These are phyloP conservation scores for Exserohilum rostratum DNA, from an alignment of 2,329 filamentous ascomycete genomes.

Conservation along the genomic window DNA sequence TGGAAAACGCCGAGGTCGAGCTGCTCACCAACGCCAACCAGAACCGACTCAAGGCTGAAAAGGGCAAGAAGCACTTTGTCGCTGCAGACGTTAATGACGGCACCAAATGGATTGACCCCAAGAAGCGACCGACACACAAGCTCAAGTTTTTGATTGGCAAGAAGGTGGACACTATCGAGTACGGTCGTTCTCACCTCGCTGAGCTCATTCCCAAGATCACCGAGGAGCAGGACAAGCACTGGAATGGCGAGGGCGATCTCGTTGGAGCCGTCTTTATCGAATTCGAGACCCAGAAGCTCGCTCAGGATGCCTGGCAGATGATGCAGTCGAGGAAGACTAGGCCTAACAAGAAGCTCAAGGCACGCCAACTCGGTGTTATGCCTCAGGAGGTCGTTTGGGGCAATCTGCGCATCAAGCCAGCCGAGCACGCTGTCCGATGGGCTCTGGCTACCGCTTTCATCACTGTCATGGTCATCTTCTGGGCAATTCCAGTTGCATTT, in stretches of 20 bases:
- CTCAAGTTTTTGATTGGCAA: constrained; percentile 51
- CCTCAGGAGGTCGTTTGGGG: constrained; percentile 57
- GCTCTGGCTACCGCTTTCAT: constrained; percentile 48
- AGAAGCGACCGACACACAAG: constrained; percentile 50
- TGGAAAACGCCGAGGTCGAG: constrained; percentile 55
- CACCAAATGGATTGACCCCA: constrained; percentile 48
- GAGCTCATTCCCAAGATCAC: constrained; percentile 74
- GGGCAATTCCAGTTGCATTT: constrained; percentile 53
- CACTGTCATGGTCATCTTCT: constrained; percentile 53
- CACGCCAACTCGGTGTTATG: constrained; percentile 52
- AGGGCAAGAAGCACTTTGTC: constrained; percentile 53
- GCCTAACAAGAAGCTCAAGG: constrained; percentile 45
- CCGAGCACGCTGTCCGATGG: constrained; percentile 41
- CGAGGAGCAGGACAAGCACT: constrained; percentile 69
- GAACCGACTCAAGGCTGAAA: constrained; percentile 69
- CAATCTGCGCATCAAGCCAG: constrained; percentile 50
- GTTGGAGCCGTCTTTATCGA: constrained; percentile 85
- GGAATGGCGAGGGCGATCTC: constrained; percentile 68
- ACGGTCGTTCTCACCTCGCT: constrained; percentile 75
- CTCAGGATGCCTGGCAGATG: constrained; percentile 83
- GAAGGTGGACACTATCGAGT: constrained; percentile 77
- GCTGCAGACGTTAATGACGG: constrained; percentile 52
- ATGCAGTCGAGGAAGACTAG: constrained; percentile 45
- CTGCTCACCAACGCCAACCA: constrained; percentile 63
- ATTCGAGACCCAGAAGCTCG: constrained; percentile 80